Conservation (phyloP, 495 filamentous ascomycete genomes). For the Penicillium robsamsonii region DNA sequence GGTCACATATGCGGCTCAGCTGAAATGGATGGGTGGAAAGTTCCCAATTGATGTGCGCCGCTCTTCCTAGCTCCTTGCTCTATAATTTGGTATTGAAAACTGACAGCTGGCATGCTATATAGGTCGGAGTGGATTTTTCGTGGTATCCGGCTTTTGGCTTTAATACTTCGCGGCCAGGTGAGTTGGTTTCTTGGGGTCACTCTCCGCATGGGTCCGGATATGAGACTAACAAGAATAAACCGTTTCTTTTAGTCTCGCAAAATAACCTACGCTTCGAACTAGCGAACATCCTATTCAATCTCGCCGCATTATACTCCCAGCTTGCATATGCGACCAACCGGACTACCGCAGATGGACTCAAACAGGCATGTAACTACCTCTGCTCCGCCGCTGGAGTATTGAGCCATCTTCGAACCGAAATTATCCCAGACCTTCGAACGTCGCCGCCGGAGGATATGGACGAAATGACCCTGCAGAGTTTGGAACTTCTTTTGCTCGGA, state of each 20-base stretch:
- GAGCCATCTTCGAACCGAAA: constrained; percentile 68
- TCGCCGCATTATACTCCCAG: constrained; percentile 90
- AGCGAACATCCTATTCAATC: constrained; percentile 88
- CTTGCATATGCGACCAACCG: constrained; percentile 80
- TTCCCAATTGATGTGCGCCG: constrained; percentile 87
- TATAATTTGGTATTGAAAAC: not conserved
- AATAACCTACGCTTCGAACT: constrained; percentile 96
- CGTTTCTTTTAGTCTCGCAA: constrained; percentile 56
- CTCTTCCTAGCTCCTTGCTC: not conserved
- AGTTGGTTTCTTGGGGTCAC: constrained; percentile 15
- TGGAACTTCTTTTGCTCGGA: constrained; percentile 80
- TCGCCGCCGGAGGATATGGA: constrained; percentile 97
- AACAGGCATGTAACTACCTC: constrained; percentile 87
- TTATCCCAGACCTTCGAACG: constrained; percentile 82
- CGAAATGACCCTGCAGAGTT: constrained; percentile 73
- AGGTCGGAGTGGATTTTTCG: constrained; percentile 93
- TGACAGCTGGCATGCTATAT: constrained; percentile 1
- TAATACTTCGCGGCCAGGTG: constrained; percentile 70
- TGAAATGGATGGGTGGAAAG: constrained; percentile 92
- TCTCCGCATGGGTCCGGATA: not conserved
- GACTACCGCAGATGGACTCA: constrained; percentile 77
- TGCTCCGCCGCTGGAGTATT: constrained; percentile 86
- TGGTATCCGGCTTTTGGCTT: constrained; percentile 96
- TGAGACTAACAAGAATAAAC: not conserved
- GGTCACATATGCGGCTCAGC: constrained; percentile 83